Conservation (phyloP, 2,329 filamentous ascomycete species). For the Fusarium citri region DNA sequence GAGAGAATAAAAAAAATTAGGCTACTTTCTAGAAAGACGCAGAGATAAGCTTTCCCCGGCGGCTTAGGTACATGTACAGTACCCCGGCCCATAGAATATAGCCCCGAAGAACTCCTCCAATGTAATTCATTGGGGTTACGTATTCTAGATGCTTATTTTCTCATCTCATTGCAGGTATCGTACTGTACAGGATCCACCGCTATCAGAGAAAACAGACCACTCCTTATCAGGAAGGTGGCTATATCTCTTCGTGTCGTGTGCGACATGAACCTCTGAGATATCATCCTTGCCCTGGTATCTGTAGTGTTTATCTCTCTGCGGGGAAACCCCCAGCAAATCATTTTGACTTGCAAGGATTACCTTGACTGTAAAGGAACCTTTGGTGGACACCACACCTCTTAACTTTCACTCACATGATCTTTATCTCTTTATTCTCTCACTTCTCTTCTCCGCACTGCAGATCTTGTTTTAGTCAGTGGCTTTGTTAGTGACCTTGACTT, state of each 20-base stretch:
- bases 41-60: slow-evolving; percentile 24
- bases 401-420: slow-evolving; percentile 32
- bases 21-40: slow-evolving; percentile 21
- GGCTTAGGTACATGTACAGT: background rate
- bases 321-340: slow-evolving; percentile 27
- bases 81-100: background rate
- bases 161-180: background rate
- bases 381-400: slow-evolving; percentile 13
- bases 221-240: slow-evolving; percentile 35
- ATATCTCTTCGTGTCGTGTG: slow-evolving; percentile 2
- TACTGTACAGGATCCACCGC: slow-evolving; percentile 19
- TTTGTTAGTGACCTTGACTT: background rate
- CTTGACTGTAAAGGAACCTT: background rate
- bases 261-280: slow-evolving; percentile 16
- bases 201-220: slow-evolving; percentile 24
- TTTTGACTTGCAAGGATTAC: background rate
- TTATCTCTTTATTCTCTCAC: slow-evolving; percentile 20
- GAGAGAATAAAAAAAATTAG: background rate
- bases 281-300: slow-evolving; percentile 19
- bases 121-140: background rate
- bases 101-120: slow-evolving; percentile 1
- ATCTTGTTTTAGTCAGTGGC: slow-evolving; percentile 20
- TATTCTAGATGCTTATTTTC: background rate
- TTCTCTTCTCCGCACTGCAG: slow-evolving; percentile 21
- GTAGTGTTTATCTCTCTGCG: slow-evolving; percentile 41